These are phyloP conservation scores for Aristolochia californica DNA, from an alignment of 164 flowering plant species.

Conservation along the genomic window DNA sequence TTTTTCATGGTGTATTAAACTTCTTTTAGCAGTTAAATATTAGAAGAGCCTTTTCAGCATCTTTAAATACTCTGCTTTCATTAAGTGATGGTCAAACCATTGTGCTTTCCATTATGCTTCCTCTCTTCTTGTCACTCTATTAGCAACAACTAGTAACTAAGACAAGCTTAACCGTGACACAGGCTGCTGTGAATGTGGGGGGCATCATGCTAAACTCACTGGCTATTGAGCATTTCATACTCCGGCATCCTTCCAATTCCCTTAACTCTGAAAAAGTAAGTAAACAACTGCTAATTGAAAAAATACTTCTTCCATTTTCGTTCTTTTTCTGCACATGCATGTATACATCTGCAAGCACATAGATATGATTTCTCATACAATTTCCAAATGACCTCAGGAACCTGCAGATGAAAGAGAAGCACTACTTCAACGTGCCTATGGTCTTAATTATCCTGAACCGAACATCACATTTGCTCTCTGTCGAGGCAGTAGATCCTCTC, in stretches of 20 bases:
- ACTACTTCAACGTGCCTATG: conserved; percentile 60
- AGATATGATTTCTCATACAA: conserved; percentile 4
- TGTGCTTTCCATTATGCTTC: no score
- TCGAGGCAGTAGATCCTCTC: conserved; percentile 93
- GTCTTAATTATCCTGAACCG: conserved; percentile 83
- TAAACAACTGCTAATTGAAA: not conserved
- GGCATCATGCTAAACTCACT: conserved; percentile 74
- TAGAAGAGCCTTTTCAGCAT: no score
- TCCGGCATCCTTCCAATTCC: conserved; percentile 51
- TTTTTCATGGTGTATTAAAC: no score
- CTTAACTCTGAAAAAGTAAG: conserved; percentile 33
- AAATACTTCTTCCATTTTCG: not conserved
- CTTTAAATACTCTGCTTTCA: no score
- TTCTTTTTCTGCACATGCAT: not conserved
- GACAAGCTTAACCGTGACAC: conserved; percentile 6
- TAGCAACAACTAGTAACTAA: not conserved
- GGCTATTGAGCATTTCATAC: conserved; percentile 87
- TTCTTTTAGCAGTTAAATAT: no score
- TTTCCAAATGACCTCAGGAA: conserved; percentile 18
- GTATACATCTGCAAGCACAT: not conserved
- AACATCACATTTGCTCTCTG: conserved; percentile 87
- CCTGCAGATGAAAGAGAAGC: conserved; percentile 53
- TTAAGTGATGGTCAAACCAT: no score
- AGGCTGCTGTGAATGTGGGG: conserved; percentile 87
- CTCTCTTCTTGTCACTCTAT: no score